Base-by-base conservation (phyloP, 192 early-diverging fungal genomes). In the Linnemannia exigua region DNA sequence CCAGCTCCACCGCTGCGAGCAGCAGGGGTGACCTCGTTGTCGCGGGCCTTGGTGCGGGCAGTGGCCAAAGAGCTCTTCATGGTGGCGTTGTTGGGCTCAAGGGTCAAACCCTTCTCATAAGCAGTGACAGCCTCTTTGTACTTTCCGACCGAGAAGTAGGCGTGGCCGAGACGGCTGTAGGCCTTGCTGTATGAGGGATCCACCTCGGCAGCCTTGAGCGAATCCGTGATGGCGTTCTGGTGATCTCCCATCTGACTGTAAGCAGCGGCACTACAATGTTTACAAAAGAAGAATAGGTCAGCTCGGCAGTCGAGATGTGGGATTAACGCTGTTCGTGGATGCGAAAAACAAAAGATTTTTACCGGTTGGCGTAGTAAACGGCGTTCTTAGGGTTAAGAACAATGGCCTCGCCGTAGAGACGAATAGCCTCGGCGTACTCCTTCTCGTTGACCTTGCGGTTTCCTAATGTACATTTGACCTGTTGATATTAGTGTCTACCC, bases 351-450 rank as follows among this genome's bases (percentile, higher is more conserved):
- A 16, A 76, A 22, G 50, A 15, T 48, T 28, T 74, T 67, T 90
- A 96, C 94, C 98, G 91, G 93, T 99, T 99, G 20, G 96, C 95
- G 82, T 95, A 99, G 91, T 96, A 99, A n/a, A 99, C 95, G 35
- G 98, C 97, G 79, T 97, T 97, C 74, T 90, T 90, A 17, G 81
- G 72, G 80, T 98, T 94, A 31, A 97, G 88, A 50, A 88, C 94
- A 79, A 99, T 99, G 61, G 99, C 99, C 86, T 96, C 92, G 51
- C 95, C 94, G 91, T 99, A 99, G 19, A 96, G 89, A 46, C 90
- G 89, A 76, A 99, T 95, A 70, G 99, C 98, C 82, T 94, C 93
- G 20, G 90, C 84, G 76, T 94, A 99, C 52, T 99, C 92, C 85
- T 95, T 95, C 51, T 94, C 92, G 46, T 92, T 92, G 54, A 99